Evolutionary conservation across 495 filamentous ascomycete genomes (phyloP).

Genomic region (Penicillium antarcticum): DNA sequence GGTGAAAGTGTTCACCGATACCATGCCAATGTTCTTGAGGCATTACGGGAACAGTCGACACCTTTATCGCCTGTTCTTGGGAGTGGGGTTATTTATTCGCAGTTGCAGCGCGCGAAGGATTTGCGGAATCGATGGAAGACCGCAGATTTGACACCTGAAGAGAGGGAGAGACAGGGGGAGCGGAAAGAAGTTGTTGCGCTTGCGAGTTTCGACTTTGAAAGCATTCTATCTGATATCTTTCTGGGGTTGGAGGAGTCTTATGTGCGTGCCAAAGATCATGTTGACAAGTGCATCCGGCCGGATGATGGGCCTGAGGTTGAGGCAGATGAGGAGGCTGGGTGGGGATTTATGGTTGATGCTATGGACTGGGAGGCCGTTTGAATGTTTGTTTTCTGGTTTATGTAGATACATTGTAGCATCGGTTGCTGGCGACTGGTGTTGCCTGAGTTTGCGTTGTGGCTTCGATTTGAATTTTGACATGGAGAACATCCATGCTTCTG

Average conservation of each 20-base stretch:
- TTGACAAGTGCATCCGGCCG: slow-evolving; percentile 17
- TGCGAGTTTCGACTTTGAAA: slow-evolving; percentile 53
- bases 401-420: neutral
- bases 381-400: neutral
- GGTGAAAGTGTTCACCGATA: slow-evolving; percentile 45
- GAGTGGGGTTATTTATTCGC: slow-evolving; percentile 36
- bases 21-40: slow-evolving; percentile 60
- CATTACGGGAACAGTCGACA: slow-evolving; percentile 45
- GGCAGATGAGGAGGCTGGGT: slow-evolving; percentile 34
- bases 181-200: slow-evolving; percentile 28
- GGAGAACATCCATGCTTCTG: too few relatives aligned
- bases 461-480: slow-evolving; percentile 6
- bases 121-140: slow-evolving; percentile 67
- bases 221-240: slow-evolving; percentile 46
- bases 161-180: slow-evolving; percentile 22
- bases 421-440: neutral
- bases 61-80: slow-evolving; percentile 53
- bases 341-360: slow-evolving; percentile 61
- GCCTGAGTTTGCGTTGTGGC: neutral
- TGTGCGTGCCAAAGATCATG: slow-evolving; percentile 22
- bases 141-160: slow-evolving; percentile 41
- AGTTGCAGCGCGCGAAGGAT: slow-evolving; percentile 60
- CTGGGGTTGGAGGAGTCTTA: slow-evolving; percentile 35
- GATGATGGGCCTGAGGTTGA: slow-evolving; percentile 9
- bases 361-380: slow-evolving; percentile 63